Evolutionary conservation across 208 protist species (phyloP).

Genomic region (Wallacemonas rigidus): DNA sequence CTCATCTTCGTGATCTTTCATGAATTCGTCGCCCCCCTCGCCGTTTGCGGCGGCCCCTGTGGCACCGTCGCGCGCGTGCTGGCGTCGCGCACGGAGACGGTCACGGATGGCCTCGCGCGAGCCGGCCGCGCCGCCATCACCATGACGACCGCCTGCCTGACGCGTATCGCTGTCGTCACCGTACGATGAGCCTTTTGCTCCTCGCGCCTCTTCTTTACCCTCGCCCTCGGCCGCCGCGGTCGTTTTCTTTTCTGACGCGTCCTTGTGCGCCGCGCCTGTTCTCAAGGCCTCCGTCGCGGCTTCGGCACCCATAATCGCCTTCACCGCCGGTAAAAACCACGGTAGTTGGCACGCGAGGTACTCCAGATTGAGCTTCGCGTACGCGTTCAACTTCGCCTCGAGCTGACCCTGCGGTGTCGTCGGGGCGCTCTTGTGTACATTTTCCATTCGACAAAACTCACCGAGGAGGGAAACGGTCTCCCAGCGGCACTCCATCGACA

Average conservation of each 20-base stretch:
- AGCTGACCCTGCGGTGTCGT: conserved; percentile 29
- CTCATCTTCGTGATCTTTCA: conserved; percentile 46
- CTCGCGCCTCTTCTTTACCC: background rate
- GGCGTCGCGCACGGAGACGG: conserved; percentile 18
- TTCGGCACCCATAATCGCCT: conserved; percentile 46
- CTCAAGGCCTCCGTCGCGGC: background rate
- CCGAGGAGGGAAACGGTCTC: conserved; percentile 78
- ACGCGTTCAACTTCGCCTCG: conserved; percentile 63
- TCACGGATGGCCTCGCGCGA: conserved; percentile 9
- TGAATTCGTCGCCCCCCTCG: conserved; percentile 8
- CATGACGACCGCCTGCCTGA: background rate
- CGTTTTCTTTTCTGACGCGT: background rate
- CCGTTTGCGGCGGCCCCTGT: background rate
- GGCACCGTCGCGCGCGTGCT: conserved; percentile 12
- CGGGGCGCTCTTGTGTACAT: conserved; percentile 22
- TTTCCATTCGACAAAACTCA: conserved; percentile 78
- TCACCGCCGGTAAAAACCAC: conserved; percentile 63
- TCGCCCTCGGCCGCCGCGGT: too few relatives aligned
- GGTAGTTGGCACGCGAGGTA: conserved; percentile 62
- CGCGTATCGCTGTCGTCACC: background rate
- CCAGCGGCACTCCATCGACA: conserved; percentile 77
- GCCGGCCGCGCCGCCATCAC: too few relatives aligned
- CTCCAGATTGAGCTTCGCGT: conserved; percentile 70
- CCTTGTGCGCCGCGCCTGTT: background rate
- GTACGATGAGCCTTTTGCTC: background rate